A percentile compares a stretch with the other conserved stretches of the same genome.
Conservation (phyloP, 2,329 filamentous ascomycete genomes). For the Falciphora oryzae region DNA sequence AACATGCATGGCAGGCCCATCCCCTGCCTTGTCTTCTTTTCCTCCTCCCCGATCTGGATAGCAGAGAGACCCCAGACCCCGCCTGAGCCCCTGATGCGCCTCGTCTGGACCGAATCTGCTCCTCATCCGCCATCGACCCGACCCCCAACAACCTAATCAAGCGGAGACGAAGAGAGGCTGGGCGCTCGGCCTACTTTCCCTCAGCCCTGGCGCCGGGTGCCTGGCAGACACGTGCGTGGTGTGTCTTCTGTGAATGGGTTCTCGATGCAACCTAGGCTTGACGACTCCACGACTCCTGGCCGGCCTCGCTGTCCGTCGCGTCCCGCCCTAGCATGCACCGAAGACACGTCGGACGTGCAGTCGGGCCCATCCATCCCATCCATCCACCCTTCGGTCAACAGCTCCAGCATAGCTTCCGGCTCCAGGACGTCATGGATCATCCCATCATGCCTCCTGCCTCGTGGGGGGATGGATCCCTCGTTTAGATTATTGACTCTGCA, state of each 20-base stretch:
- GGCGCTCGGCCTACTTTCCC: neutral
- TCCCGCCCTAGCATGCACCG: neutral
- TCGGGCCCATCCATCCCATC: neutral
- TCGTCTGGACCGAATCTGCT: neutral
- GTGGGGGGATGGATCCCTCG: neutral
- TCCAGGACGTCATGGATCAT: neutral
- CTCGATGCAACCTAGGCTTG: neutral
- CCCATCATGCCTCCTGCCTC: neutral
- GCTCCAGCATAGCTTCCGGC: neutral
- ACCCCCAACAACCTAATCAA: neutral
- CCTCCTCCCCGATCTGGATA: neutral
- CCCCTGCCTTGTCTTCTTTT: neutral
- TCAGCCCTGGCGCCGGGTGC: neutral
- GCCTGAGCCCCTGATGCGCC: neutral
- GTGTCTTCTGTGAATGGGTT: neutral
- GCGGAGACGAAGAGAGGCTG: neutral
- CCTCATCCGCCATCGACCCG: neutral
- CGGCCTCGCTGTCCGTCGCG: neutral
- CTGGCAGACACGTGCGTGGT: neutral
- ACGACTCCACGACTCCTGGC: neutral
- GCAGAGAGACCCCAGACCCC: neutral
- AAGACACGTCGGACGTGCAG: neutral
- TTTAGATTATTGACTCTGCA: neutral
- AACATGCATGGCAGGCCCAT: neutral
- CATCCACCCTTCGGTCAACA: conserved; percentile 1